Evolutionary conservation across 208 protist genomes (phyloP), one percentile per base, ranked within the genome.

Genomic region (Trypanosoma melophagium): DNA sequence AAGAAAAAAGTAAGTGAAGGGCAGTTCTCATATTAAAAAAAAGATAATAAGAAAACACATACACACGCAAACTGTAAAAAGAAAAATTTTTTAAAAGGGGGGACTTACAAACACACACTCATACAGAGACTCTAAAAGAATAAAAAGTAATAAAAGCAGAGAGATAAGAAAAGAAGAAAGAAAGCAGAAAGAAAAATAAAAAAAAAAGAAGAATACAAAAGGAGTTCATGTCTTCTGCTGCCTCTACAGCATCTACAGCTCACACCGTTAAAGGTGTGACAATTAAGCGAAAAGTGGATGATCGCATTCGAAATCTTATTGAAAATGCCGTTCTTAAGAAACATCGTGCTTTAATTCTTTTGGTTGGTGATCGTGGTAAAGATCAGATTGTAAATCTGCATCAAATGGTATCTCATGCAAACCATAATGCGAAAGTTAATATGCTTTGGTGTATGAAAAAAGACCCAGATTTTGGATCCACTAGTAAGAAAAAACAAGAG

Each of bases 401-500:
- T 77, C 98, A 98, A 73, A 99, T 99, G 84, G 84, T 99, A 41
- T 97, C 96, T 12, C 99, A 99, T 67, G 95, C 98, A 5, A 84
- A 88, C 35, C 96, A 99, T 54, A 98, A 96, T 81, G 86, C 93
- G 0, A 92, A 98, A 63, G 98, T 99, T 22, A 96, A 82, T 45
- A 90, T 99, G 51, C 89, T 99, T 40, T 99, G 99, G 99, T 99
- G 98, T 86, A 99, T 99, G 95, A 99, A 99, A 80, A 98, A 99
- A 71, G 98, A 99, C 25, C 95, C 99, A 12, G 97, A 97, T 68
- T 99, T 99, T 76, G 95, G 89, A 47, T 98, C 89, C 3, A 95
- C 89, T 0, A 81, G 90, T 40, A 83, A 84, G 42, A 97, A 98
- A 76, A 93, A 98, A 84, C 89, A 98, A 56, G 97, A 98, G 77